Evolutionary conservation across 176 grass and related monocot genomes (phyloP), one percentile per base, ranked within the genome.

Genomic region (Musa itinerans): DNA sequence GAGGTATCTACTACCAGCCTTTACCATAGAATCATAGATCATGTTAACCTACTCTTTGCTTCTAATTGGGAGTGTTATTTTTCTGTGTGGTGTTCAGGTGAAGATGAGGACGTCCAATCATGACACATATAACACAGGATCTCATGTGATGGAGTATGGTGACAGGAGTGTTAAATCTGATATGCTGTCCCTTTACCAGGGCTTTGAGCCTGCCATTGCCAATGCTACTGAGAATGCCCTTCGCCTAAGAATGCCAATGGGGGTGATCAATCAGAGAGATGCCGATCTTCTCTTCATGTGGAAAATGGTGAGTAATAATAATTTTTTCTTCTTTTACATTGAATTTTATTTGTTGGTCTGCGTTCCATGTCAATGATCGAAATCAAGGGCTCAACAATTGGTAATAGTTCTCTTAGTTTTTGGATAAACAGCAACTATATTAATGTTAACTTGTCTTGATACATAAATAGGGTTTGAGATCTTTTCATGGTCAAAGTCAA

Each of bases 121-220:
- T 11, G 88, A 86, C 52, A 76, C 43, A 2, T 70, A 43, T 55
- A 81, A 13, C 34, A 50, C 49, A 65, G 88, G 94, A 52, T 98
- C 94, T 66, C 94, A 43, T 43, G 90, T 93, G 9, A 98, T 98
- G 90, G 94, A 98, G 71, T 98, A 91, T 75, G 94, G 94, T 58
- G 94, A 98, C 81, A 91, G 81, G 79, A 85, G 83, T 78, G 87
- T 98, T 74, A 98, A 87, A 78, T 51, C 81, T 9, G 88, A 98
- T 68, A 91, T 87, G 79, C 81, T 98, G 68, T 98, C 87, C 82
- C 82, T 87, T 52, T 98, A 91, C 83, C 94, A 98, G 84, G 94
- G 94, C 65, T 98, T 93, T 27, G 53, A 93, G 75, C 94, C 90
- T 76, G 79, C 81, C 65, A 93, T 91, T 79, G 75, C 80, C 56